phyloP scores from a whole-genome alignment of 768 basidiomycete genomes.

The Leccinum disarticulatum region DNA sequence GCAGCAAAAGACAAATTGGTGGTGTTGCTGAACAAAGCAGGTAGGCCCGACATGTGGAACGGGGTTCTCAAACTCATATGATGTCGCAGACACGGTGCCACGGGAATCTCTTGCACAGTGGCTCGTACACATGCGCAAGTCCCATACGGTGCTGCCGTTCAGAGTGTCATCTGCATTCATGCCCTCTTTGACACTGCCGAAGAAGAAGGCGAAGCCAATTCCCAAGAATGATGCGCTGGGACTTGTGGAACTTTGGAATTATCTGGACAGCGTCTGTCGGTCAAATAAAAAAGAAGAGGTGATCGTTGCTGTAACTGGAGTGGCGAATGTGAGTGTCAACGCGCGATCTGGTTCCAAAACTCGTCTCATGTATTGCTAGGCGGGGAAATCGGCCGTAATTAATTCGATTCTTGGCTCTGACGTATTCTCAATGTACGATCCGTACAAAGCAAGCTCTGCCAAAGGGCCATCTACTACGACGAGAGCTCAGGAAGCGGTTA shows the following conservation, averaged over 20 bases:
- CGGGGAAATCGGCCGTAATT: conserved; percentile 82
- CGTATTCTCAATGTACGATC: conserved; percentile 55
- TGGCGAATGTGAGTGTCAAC: conserved; percentile 64
- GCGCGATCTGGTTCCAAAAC: neutral
- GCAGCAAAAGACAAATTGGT: conserved; percentile 47
- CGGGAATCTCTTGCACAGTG: conserved; percentile 73
- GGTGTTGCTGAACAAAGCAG: conserved; percentile 85
- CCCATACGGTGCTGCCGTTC: conserved; percentile 69
- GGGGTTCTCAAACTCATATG: neutral
- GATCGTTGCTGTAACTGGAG: conserved; percentile 77
- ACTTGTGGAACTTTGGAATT: conserved; percentile 47
- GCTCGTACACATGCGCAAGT: conserved; percentile 57
- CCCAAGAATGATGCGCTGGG: conserved; percentile 61
- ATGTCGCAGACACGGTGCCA: conserved; percentile 67
- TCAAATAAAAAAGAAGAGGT: conserved; percentile 51
- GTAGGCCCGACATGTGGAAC: conserved; percentile 42
- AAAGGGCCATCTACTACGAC: conserved; percentile 70
- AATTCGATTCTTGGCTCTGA: conserved; percentile 67
- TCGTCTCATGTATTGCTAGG: conserved; percentile 39
- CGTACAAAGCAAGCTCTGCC: conserved; percentile 44
- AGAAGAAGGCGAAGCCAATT: conserved; percentile 48
- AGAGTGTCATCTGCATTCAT: conserved; percentile 69
- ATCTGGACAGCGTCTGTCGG: conserved; percentile 47
- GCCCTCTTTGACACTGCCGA: conserved; percentile 38
- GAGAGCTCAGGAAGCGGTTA: conserved; percentile 58